A percentile compares a stretch with the other conserved stretches of the same genome.
Conservation (phyloP, 352 stramenopile genomes). For the Elongisporangium anandrum region DNA sequence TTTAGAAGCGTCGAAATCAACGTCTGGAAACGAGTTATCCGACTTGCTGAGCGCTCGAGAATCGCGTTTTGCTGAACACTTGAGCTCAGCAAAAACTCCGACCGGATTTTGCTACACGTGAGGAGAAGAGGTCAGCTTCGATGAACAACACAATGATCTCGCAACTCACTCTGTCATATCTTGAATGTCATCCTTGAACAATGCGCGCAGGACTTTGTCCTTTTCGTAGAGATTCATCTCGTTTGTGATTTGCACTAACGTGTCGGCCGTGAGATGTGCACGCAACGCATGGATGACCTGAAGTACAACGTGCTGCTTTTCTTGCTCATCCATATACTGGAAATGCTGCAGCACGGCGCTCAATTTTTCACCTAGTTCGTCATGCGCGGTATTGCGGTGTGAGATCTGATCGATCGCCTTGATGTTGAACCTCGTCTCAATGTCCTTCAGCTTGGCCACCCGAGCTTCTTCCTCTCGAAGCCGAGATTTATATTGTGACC, state of each 20-base stretch:
- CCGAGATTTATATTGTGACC: slow-evolving; percentile 19
- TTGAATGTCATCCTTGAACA: slow-evolving; percentile 52
- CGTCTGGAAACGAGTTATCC: slow-evolving; percentile 58
- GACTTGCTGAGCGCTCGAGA: slow-evolving; percentile 44
- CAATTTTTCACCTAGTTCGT: slow-evolving; percentile 50
- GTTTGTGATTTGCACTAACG: slow-evolving; percentile 33
- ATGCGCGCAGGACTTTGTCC: slow-evolving; percentile 43
- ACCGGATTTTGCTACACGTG: slow-evolving; percentile 37
- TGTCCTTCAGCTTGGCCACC: slow-evolving; percentile 35
- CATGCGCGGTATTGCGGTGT: slow-evolving; percentile 32
- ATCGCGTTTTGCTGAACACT: slow-evolving; percentile 58
- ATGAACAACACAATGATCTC: background rate
- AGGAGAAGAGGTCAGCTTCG: slow-evolving; percentile 5
- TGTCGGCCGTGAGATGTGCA: slow-evolving; percentile 46
- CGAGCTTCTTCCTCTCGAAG: slow-evolving; percentile 29
- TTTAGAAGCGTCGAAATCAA: slow-evolving; percentile 28
- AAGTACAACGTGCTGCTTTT: slow-evolving; percentile 56
- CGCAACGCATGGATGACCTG: slow-evolving; percentile 36
- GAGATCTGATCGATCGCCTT: slow-evolving; percentile 45
- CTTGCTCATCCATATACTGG: slow-evolving; percentile 45
- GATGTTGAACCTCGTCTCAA: slow-evolving; percentile 47
- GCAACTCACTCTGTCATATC: slow-evolving; percentile 44
- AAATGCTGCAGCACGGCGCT: slow-evolving; percentile 49
- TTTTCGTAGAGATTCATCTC: slow-evolving; percentile 55
- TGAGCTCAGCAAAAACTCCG: slow-evolving; percentile 40